Base-by-base conservation (phyloP, 371 early-diverging fungal species). In the Lichtheimia ornata region DNA sequence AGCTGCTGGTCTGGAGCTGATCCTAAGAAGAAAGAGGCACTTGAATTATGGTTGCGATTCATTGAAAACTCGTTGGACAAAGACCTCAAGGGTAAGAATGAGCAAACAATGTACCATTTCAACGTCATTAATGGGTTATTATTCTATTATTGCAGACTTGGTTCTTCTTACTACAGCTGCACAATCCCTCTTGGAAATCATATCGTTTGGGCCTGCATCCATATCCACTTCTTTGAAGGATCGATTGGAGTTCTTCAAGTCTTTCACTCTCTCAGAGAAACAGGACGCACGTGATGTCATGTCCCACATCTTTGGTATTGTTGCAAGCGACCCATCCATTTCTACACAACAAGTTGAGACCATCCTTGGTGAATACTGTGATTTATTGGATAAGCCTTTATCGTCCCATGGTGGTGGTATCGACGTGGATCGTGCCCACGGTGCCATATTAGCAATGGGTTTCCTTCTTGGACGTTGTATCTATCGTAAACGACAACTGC, bases 221-320 rank as follows among this genome's bases (percentile, higher is more conserved):
- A 73, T 91, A 18, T 76, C 88, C 0, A 75, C 75, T 0, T 74
- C 79, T 5, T 91, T 88, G 59, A 79, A 81, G 14, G 71, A 77
- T 17, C 76, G 82, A 20, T 64, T 86, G 9, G 73, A 73, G 11
- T 90, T 90, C 79, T 78, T 91, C 63, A 84, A 86, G 72, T 70
- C 84, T 0, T 85, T 88, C 41, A 60, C 88, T 18, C 62, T 77
- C 0, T 86, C 90, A 0, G 71, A 84, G 7, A 89, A 88, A 55
- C 43, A 74, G 4, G 92, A 91, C 30, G 86, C 90, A 1, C 78
- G 92, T 25, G 69, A 64, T 14, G 67, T 82, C 17, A 88, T 88
- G 73, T 86, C 91, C 0, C 90, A 89, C 51, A 81, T 91, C 13
- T 82, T 92, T 55, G 93, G 90, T 50, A 86, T 94, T 27, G 78